Base-by-base conservation (phyloP, 1,284 basidiomycete species). In the Sanghuangporus baumii region DNA sequence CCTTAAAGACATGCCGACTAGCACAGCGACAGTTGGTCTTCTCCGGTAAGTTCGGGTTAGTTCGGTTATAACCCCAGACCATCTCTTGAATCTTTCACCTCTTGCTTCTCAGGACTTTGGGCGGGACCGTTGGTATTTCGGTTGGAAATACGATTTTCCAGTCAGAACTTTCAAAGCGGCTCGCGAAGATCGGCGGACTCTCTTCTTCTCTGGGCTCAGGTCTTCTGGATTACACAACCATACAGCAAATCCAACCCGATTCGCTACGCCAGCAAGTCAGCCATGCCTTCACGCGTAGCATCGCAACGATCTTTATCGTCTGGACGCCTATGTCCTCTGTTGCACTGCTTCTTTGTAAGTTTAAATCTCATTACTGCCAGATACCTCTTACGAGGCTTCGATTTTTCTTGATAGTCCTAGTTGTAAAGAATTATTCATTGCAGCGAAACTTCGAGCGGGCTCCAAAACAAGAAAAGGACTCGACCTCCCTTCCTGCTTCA, bases 1-100 rank as follows among this genome's bases (percentile, higher is more conserved):
- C 18, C 36, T 76, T 7, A 73, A 73, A 37, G 77, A 80, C 59
- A 77, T 78, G 73, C 86, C 65, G 5, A 76, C 74, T 0, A 66
- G 74, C 7, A 80, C 76, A 9, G 73, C 76, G 0, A 71, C 70
- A 1, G 66, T 72, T 12, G 61, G 75, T 46, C 69, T 79, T 9
- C 48, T 76, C 43, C 69, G 70, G 46, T 71, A 68, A 6, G 69
- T 74, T 4, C 2, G 26, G 26, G 5, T 31, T 31, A 31, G 26
- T 31, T 5, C 26, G 26, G 2, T 31, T 31, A 31, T 31, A 31
- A 31, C 2, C 26, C 26, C 26, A 31, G 26, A 31, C 26, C 26
- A 31, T 5, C 26, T 31, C 26, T 31, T 31, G 26, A 31, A 31
- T 5, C 26, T 31, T 31, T 3, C 26, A 31, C 26, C 26, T 31